These are phyloP conservation scores for Alternaria sp. DNA, from an alignment of 2,329 filamentous ascomycete genomes.

Conservation along the genomic window DNA sequence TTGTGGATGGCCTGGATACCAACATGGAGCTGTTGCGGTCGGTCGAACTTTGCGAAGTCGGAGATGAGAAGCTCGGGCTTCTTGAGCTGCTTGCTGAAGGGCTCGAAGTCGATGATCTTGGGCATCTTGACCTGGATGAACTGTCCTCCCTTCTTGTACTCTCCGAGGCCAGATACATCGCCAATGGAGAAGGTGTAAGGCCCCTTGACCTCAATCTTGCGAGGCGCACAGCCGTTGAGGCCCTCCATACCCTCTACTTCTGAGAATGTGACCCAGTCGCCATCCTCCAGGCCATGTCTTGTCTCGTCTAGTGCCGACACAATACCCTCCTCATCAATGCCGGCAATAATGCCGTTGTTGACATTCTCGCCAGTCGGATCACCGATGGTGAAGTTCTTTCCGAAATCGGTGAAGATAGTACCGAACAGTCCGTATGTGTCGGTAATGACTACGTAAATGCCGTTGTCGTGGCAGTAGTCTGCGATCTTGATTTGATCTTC, in stretches of 20 bases:
- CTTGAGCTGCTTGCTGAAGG: slow-evolving; percentile 76
- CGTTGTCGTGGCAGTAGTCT: slow-evolving; percentile 92
- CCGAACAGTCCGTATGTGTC: slow-evolving; percentile 96
- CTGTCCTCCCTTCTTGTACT: slow-evolving; percentile 86
- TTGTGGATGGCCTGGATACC: slow-evolving; percentile 91
- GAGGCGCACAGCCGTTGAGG: slow-evolving; percentile 81
- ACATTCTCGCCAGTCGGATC: slow-evolving; percentile 91
- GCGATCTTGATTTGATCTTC: slow-evolving; percentile 82
- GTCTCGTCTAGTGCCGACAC: slow-evolving; percentile 95
- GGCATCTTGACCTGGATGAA: slow-evolving; percentile 99
- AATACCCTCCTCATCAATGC: slow-evolving; percentile 85
- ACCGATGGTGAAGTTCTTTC: slow-evolving; percentile 87
- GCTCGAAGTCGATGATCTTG: slow-evolving; percentile 87
- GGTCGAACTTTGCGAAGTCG: slow-evolving; percentile 97
- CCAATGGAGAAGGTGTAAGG: slow-evolving; percentile 98
- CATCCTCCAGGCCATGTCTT: slow-evolving; percentile 92
- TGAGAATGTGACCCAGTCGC: slow-evolving; percentile 93
- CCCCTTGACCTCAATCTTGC: slow-evolving; percentile 89
- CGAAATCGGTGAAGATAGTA: slow-evolving; percentile 96
- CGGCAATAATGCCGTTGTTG: slow-evolving; percentile 85
- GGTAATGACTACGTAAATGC: slow-evolving; percentile 85
- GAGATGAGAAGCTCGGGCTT: slow-evolving; percentile 90
- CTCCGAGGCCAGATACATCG: slow-evolving; percentile 83
- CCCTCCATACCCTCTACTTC: slow-evolving; percentile 92
- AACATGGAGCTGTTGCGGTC: slow-evolving; percentile 87